These are phyloP conservation scores for Cercospora zeae-maydis DNA, from an alignment of 2,329 filamentous ascomycete genomes.

Conservation along the genomic window DNA sequence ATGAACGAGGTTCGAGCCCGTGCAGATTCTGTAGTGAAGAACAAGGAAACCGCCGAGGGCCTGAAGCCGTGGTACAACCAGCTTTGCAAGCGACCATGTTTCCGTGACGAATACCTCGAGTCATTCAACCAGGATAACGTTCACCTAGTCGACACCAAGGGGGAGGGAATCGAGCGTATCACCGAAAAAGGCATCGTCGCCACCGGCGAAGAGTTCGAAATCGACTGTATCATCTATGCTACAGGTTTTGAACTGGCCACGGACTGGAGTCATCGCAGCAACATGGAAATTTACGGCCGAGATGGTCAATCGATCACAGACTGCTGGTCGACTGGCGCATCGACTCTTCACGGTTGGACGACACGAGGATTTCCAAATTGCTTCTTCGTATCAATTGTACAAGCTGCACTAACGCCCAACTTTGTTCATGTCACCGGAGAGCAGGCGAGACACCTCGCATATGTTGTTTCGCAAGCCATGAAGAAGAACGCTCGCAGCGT, in stretches of 20 bases:
- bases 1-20: conserved; percentile 46
- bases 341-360: conserved; percentile 53
- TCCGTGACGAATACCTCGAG: conserved; percentile 56
- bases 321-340: conserved; percentile 43
- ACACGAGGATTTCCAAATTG: conserved; percentile 54
- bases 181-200: conserved; percentile 49
- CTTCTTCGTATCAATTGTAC: conserved; percentile 46
- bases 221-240: conserved; percentile 48
- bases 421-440: conserved; percentile 40
- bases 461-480: conserved; percentile 42
- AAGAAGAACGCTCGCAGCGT: conserved; percentile 33
- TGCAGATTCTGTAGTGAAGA: conserved; percentile 49
- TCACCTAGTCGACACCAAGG: conserved; percentile 57
- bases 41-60: conserved; percentile 49
- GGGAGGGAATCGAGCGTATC: conserved; percentile 49
- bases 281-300: conserved; percentile 40
- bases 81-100: conserved; percentile 62
- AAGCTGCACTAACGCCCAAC: conserved; percentile 43
- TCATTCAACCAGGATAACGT: conserved; percentile 59
- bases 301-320: conserved; percentile 45
- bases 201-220: conserved; percentile 46
- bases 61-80: conserved; percentile 59
- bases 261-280: conserved; percentile 31
- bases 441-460: conserved; percentile 43
- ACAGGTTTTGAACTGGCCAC: conserved; percentile 44